These are phyloP conservation scores for barrel medic (Medicago truncatula) DNA, from an alignment of 306 rosid species.

Conservation along the genomic window DNA sequence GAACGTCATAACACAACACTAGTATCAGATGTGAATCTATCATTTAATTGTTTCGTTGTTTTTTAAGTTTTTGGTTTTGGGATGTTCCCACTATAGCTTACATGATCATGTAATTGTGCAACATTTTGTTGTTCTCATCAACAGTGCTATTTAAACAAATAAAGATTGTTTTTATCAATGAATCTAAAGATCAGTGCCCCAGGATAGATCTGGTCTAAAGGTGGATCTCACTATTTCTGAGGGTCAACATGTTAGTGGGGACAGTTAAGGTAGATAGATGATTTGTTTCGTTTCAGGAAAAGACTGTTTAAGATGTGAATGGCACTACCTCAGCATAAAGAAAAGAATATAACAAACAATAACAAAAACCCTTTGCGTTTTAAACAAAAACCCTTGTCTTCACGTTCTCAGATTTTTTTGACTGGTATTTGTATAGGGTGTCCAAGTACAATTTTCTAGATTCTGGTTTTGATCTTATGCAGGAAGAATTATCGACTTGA, in stretches of 20 bases:
- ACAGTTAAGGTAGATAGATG: background rate
- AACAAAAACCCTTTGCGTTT: too few species aligned
- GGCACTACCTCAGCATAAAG: background rate
- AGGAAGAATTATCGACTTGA: too few species aligned
- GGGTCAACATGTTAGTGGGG: background rate
- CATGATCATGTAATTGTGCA: conserved; percentile 15
- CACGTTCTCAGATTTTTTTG: background rate
- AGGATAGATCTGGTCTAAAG: background rate
- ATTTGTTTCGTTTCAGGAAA: background rate
- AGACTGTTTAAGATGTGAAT: background rate
- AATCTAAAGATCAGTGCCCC: background rate
- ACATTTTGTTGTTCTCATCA: conserved; percentile 7
- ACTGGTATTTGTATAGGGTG: background rate
- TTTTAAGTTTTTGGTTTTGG: background rate
- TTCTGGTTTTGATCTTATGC: background rate
- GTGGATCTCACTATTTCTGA: background rate
- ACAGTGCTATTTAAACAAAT: conserved; percentile 1
- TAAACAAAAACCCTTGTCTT: background rate
- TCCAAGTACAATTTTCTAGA: background rate
- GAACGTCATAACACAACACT: conserved; percentile 20
- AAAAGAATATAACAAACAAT: background rate
- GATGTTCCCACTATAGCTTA: conserved; percentile 2
- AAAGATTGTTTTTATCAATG: background rate
- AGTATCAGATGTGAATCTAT: conserved; percentile 29
- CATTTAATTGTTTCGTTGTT: background rate